These are phyloP conservation scores for Nepenthes alata DNA, from an alignment of 179 eudicot species.

Conservation along the genomic window DNA sequence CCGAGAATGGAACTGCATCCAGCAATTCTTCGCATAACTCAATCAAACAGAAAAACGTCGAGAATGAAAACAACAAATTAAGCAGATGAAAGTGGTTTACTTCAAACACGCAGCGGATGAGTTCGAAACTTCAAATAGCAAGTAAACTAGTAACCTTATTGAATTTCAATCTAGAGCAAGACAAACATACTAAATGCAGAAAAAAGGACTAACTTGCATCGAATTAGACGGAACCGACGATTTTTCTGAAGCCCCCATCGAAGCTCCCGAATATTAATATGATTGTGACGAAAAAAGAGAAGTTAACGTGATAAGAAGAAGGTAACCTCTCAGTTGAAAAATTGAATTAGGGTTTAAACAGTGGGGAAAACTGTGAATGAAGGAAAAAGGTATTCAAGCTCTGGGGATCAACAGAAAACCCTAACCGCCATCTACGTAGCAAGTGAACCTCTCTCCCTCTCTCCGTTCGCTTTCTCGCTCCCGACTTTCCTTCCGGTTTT, in stretches of 20 bases:
- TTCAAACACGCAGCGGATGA: not conserved
- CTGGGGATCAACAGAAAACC: constrained; percentile 11
- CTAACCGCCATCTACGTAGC: constrained; percentile 20
- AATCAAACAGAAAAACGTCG: not conserved
- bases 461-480: constrained; percentile 12
- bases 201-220: constrained; percentile 22
- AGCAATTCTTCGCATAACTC: not conserved
- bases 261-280: not conserved
- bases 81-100: not conserved
- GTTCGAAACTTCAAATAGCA: not conserved
- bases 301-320: not conserved
- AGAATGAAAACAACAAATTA: not conserved
- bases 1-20: not conserved
- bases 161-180: not conserved
- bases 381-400: not conserved
- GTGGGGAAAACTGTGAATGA: not conserved
- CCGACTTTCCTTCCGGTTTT: not conserved
- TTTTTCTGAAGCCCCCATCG: constrained; percentile 29
- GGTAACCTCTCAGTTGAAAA: not conserved
- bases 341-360: constrained; percentile 4
- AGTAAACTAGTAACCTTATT: not conserved
- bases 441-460: constrained; percentile 8
- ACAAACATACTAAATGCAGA: not conserved
- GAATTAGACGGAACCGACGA: constrained; percentile 16
- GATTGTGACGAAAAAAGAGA: not conserved